phyloP scores from a whole-genome alignment of 768 basidiomycete genomes.

The Tulasnella sp. region DNA sequence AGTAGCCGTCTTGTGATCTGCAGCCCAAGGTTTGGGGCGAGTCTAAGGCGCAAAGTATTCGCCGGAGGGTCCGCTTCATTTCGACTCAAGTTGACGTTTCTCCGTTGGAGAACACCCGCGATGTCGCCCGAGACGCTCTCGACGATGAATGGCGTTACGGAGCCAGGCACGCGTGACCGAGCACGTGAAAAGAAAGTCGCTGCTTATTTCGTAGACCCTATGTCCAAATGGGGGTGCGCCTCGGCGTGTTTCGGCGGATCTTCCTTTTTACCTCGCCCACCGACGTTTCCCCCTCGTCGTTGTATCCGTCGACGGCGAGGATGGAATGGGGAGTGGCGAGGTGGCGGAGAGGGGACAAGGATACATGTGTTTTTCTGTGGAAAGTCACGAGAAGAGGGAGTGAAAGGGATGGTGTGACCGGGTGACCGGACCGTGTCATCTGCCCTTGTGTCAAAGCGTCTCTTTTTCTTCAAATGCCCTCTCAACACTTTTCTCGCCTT shows the following conservation, averaged over 20 bases:
- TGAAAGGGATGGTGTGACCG: constrained; percentile 5
- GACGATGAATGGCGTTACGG: no score
- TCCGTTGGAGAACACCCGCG: no score
- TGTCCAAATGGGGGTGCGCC: no score
- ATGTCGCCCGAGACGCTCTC: no score
- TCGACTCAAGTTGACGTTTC: no score
- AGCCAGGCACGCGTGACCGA: no score
- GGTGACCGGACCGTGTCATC: constrained; percentile 9
- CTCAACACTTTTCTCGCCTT: constrained; percentile 12
- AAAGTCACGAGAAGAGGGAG: neutral
- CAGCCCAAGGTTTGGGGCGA: no score
- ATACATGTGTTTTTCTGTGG: neutral
- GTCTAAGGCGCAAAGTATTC: no score
- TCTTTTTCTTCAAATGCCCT: constrained; percentile 2
- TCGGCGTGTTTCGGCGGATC: constrained; percentile 8
- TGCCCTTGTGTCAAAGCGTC: constrained; percentile 8
- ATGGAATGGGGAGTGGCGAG: neutral
- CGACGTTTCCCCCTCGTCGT: constrained; percentile 1
- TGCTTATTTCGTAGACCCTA: no score
- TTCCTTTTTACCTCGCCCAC: constrained; percentile 7
- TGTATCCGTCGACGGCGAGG: neutral
- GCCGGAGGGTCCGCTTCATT: no score
- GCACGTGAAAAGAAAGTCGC: no score
- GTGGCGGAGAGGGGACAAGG: neutral
- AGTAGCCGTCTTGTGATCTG: no score